Evolutionary conservation across 805 yeast genomes (phyloP).

Genomic region (Limtongozyma cylindracea): DNA sequence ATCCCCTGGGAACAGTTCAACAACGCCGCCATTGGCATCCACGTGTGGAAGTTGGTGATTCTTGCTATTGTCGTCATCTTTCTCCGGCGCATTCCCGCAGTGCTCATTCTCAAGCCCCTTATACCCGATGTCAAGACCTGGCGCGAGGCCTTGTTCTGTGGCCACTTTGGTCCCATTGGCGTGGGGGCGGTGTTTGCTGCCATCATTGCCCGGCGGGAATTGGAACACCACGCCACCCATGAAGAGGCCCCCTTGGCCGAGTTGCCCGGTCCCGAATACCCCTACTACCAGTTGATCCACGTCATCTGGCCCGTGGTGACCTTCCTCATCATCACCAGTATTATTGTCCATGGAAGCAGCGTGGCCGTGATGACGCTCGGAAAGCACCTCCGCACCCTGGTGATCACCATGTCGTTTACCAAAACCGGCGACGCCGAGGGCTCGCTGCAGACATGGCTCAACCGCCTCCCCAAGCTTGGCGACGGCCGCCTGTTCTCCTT

Average conservation of each 20-base stretch:
- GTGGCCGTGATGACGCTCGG: slow-evolving; percentile 51
- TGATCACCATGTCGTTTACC: slow-evolving; percentile 78
- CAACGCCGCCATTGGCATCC: slow-evolving; percentile 27
- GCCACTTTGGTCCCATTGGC: slow-evolving; percentile 92
- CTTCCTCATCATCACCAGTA: not conserved
- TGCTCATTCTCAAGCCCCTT: slow-evolving; percentile 44
- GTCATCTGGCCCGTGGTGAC: slow-evolving; percentile 25
- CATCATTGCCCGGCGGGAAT: slow-evolving; percentile 47
- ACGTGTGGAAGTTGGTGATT: slow-evolving; percentile 59
- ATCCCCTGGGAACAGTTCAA: slow-evolving; percentile 75
- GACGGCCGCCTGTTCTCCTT: slow-evolving; percentile 56
- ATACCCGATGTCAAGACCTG: slow-evolving; percentile 77
- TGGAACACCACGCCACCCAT: slow-evolving; percentile 21
- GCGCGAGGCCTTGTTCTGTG: slow-evolving; percentile 87
- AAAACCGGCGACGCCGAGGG: slow-evolving; percentile 20
- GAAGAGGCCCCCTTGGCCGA: slow-evolving; percentile 30
- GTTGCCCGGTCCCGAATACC: slow-evolving; percentile 18
- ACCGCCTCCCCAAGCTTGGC: slow-evolving; percentile 62
- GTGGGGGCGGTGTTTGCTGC: slow-evolving; percentile 83
- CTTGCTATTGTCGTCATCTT: slow-evolving; percentile 52
- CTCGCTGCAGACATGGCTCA: slow-evolving; percentile 62
- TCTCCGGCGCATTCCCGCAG: slow-evolving; percentile 66
- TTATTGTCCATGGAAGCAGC: not conserved
- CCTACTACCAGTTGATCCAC: slow-evolving; percentile 33
- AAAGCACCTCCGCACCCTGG: slow-evolving; percentile 72